phyloP scores from a whole-genome alignment of 305 asterid genomes.

The Solanum aculeatissimum region DNA sequence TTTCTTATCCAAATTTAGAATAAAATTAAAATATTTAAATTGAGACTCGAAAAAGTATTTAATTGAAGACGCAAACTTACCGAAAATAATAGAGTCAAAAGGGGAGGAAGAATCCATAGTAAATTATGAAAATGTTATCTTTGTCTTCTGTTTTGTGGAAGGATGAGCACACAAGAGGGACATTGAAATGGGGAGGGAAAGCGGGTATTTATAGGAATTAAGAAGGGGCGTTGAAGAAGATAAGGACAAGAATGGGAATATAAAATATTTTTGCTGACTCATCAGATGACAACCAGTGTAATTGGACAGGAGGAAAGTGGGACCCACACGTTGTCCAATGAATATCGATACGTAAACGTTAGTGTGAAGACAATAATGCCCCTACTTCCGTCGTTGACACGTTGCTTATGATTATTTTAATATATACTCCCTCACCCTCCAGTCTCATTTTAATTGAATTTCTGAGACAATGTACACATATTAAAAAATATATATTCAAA shows the following conservation, averaged over 20 bases:
- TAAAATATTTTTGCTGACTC: neutral
- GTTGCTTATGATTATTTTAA: neutral
- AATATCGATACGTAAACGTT: neutral
- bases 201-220: constrained; percentile 26
- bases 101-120: constrained; percentile 52
- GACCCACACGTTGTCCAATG: constrained; percentile 24
- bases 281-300: constrained; percentile 4
- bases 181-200: neutral
- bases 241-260: neutral
- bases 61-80: constrained; percentile 9
- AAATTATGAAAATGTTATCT: neutral
- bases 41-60: neutral
- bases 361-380: neutral
- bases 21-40: too few relatives aligned
- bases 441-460: too few relatives aligned
- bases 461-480: too few relatives aligned
- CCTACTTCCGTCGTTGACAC: constrained; percentile 1
- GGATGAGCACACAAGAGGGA: neutral
- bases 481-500: too few relatives aligned
- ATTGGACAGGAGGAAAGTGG: constrained; percentile 15
- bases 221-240: neutral
- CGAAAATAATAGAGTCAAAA: constrained; percentile 54
- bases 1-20: too few relatives aligned
- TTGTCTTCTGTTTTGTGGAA: neutral
- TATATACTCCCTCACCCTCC: too few relatives aligned